A percentile compares a stretch with the other conserved stretches of the same genome.
Conservation (phyloP, 202 grass and related monocot genomes). For the Carex arenaria region DNA sequence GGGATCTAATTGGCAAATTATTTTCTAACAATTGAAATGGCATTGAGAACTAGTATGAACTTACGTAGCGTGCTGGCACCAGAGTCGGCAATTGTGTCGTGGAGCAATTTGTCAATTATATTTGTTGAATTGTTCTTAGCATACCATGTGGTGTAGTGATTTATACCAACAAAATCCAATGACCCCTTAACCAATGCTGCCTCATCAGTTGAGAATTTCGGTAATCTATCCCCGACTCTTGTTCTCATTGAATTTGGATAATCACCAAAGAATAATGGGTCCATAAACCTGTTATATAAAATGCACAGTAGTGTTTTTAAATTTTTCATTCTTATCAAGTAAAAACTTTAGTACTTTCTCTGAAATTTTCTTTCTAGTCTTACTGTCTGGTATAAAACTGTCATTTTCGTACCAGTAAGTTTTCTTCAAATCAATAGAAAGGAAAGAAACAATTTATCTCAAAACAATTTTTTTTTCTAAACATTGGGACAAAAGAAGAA, state of each 20-base stretch:
- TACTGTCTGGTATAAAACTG: not conserved
- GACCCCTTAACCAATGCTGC: conserved; percentile 61
- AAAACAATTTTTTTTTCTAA: no score
- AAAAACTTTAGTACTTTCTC: not conserved
- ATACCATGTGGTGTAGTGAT: conserved; percentile 93
- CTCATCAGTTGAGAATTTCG: conserved; percentile 56
- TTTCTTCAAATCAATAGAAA: not conserved
- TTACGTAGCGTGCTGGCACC: conserved; percentile 79
- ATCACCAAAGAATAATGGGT: conserved; percentile 92
- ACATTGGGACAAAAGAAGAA: no score
- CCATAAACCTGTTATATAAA: conserved; percentile 55
- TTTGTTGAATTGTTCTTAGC: conserved; percentile 51
- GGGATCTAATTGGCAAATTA: no score
- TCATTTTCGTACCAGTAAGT: not conserved
- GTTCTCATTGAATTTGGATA: conserved; percentile 72
- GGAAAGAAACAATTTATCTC: not conserved
- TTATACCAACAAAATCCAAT: conserved; percentile 89
- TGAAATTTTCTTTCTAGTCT: not conserved
- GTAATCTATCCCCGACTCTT: conserved; percentile 58
- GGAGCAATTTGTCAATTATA: conserved; percentile 41
- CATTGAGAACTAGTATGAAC: not conserved
- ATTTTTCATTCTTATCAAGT: not conserved
- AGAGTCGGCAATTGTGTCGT: conserved; percentile 65
- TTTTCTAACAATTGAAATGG: not conserved
- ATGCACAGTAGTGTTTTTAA: not conserved